These are phyloP conservation scores for Globisporangium rhizosaccharum DNA, from an alignment of 352 stramenopile genomes.

Conservation along the genomic window DNA sequence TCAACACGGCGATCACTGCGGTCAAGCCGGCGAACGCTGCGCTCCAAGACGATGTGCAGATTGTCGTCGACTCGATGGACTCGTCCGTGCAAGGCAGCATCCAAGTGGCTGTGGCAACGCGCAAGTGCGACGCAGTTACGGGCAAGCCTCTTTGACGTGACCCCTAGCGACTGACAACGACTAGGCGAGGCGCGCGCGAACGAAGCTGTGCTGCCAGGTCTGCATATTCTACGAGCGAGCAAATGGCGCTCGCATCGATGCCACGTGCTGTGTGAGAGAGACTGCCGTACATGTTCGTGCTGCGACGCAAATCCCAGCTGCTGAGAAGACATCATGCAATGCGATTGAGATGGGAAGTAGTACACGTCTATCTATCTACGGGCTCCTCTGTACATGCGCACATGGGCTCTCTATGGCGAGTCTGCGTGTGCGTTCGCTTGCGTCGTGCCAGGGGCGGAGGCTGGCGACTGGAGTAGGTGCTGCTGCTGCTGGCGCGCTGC, in stretches of 20 bases:
- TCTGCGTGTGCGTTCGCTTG: neutral
- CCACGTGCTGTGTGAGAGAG: neutral
- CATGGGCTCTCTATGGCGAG: neutral
- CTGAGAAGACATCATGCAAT: neutral
- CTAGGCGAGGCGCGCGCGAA: neutral
- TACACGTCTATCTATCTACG: neutral
- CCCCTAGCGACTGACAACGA: too few species aligned
- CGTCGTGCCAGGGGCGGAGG: too few species aligned
- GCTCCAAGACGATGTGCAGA: conserved; percentile 15
- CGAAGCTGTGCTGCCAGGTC: neutral
- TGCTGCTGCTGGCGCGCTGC: conserved; percentile 33
- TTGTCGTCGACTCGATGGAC: conserved; percentile 28
- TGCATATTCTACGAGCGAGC: neutral
- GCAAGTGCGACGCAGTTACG: conserved; percentile 12
- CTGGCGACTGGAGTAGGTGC: neutral
- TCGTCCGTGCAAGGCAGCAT: conserved; percentile 19
- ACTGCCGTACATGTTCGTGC: too few species aligned
- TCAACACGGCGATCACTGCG: conserved; percentile 22
- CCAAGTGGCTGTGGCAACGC: conserved; percentile 15
- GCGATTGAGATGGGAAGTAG: neutral
- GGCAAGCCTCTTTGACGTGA: neutral
- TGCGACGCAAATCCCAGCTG: too few species aligned
- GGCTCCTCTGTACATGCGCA: neutral
- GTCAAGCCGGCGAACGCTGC: neutral
- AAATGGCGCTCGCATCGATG: neutral